phyloP scores from a whole-genome alignment of 345 rosid species.

The Pelargonium nanum region DNA sequence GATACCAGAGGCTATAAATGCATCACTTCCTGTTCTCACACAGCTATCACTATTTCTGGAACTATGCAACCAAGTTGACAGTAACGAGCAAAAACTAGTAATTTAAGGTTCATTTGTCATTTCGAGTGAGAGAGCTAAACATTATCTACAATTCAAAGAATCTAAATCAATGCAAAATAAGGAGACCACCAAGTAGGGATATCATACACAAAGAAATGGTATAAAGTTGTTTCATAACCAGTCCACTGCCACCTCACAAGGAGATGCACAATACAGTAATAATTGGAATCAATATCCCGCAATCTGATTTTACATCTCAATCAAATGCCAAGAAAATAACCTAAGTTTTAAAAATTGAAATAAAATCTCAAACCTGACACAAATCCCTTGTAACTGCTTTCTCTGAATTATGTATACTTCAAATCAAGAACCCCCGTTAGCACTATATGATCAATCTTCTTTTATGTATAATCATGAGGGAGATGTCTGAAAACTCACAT shows the following conservation, averaged over 20 bases:
- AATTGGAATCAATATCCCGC: conserved; percentile 32
- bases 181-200: no score
- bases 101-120: no score
- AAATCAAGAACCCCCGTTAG: conserved; percentile 31
- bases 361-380: conserved; percentile 36
- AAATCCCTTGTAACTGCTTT: conserved; percentile 30
- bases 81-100: no score
- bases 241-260: conserved; percentile 14
- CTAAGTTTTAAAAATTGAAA: conserved; percentile 19
- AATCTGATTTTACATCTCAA: conserved; percentile 55
- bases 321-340: conserved; percentile 39
- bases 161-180: no score
- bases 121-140: not conserved
- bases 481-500: conserved; percentile 27
- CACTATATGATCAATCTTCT: conserved; percentile 27
- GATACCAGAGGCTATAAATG: not conserved
- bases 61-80: no score
- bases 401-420: conserved; percentile 29
- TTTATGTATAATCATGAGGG: conserved; percentile 18
- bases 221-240: not conserved
- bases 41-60: not conserved
- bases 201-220: not conserved
- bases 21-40: not conserved
- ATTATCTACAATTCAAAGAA: not conserved
- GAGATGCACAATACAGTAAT: conserved; percentile 29